Evolutionary conservation across 306 rosid species (phyloP).

Genomic region (Dalbergia cochinchinensis): DNA sequence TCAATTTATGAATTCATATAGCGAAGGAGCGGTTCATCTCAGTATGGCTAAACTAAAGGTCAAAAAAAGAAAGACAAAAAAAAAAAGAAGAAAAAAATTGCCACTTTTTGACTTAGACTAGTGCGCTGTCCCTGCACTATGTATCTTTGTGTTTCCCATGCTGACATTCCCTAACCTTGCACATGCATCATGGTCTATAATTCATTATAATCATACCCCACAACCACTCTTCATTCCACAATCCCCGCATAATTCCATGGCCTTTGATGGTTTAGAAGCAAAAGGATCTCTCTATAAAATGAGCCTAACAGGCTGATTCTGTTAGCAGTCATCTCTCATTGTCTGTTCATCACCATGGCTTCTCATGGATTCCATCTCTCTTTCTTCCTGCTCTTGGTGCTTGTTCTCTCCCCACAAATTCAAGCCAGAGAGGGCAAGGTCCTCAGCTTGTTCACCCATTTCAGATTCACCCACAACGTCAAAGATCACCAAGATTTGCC

Average conservation of each 20-base stretch:
- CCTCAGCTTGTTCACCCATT: conserved; percentile 59
- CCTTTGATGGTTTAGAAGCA: neutral
- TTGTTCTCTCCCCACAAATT: conserved; percentile 56
- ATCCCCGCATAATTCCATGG: conserved; percentile 67
- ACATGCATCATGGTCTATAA: conserved; percentile 61
- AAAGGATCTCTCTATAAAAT: conserved; percentile 48
- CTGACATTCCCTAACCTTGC: conserved; percentile 51
- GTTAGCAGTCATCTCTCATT: conserved; percentile 34
- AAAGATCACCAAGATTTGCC: conserved; percentile 31
- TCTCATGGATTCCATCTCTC: conserved; percentile 50
- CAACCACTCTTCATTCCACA: conserved; percentile 57
- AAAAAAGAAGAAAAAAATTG: neutral
- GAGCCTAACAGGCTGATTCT: conserved; percentile 14
- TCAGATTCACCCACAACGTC: conserved; percentile 36
- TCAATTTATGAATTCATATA: conserved; percentile 32
- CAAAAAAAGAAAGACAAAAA: neutral
- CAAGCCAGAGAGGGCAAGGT: conserved; percentile 65
- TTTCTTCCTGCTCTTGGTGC: conserved; percentile 49
- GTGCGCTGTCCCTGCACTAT: neutral
- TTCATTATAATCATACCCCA: conserved; percentile 60
- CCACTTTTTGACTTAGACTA: conserved; percentile 47
- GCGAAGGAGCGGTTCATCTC: conserved; percentile 1
- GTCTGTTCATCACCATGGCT: conserved; percentile 54
- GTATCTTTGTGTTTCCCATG: conserved; percentile 42
- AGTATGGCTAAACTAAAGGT: neutral